Base-by-base conservation (phyloP, 2,329 filamentous ascomycete species). In the Epichloe typhina region DNA sequence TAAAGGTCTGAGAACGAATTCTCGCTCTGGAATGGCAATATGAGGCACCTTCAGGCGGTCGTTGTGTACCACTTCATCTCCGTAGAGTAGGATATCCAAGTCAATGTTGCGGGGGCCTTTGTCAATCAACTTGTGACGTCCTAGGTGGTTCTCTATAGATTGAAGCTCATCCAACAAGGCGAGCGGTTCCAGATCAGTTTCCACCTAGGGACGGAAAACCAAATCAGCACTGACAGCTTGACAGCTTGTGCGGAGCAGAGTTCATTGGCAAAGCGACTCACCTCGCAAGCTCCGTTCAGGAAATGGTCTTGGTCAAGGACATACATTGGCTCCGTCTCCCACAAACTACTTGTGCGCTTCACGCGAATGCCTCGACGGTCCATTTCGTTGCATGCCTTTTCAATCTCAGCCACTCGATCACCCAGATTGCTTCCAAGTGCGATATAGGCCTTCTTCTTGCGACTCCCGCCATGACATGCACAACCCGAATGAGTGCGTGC, bases 261-360 rank as follows among this genome's bases (percentile, higher is more conserved):
- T 35, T 7, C 19, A 17, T 2, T 6, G 13, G 5, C 17, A n/a
- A 23, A 17, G 11, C 2, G 15, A 44, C 50, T 23, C 31, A 94
- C 89, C 81, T 95, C 87, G 66, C 88, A 95, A 52, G 83, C 90
- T 19, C 89, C 93, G 64, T 98, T 98, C 46, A 96, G 72, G 63
- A 98, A 98, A 33, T 80, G 79, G 55, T 83, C 82, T 66, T 98
- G 93, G 55, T 96, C 85, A 55, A 86, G 72, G 56, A 96, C 86
- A 67, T 98, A 98, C 93, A 98, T 98, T 21, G 93, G 88, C 59
- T 88, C 82, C 3, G 91, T 98, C 70, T 97, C 89, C 78, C 93
- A 98, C 3, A 98, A 73, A 54, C 82, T 84, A 65, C 91, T 97
- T 0, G 91, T 95, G 59, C 83, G 76, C 60, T 80, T 76, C 39